phyloP scores from a whole-genome alignment of 2,329 filamentous ascomycete genomes.

The Alternaria ethzedia region DNA sequence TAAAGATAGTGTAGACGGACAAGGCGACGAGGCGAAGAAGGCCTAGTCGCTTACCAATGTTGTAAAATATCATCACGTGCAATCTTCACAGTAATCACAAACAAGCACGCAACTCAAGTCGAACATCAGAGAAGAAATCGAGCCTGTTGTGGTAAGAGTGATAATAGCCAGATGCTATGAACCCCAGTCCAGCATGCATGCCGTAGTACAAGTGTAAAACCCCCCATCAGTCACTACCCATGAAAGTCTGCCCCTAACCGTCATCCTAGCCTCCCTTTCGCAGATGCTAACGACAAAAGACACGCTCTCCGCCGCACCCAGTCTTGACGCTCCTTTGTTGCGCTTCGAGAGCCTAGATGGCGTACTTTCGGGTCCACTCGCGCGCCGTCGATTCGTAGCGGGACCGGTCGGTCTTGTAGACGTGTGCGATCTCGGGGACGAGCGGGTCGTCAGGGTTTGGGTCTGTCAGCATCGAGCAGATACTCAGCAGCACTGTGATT shows the following conservation, averaged over 20 bases:
- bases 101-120: neutral
- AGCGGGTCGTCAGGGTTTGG: slow-evolving; percentile 99
- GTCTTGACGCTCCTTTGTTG: neutral
- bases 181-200: slow-evolving; percentile 39
- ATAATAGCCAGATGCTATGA: slow-evolving; percentile 42
- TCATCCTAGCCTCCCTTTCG: slow-evolving; percentile 25
- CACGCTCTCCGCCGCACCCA: slow-evolving; percentile 4
- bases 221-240: slow-evolving; percentile 37
- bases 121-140: slow-evolving; percentile 11
- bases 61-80: neutral
- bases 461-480: slow-evolving; percentile 99
- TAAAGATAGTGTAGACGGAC: neutral
- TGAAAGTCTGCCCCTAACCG: slow-evolving; percentile 22
- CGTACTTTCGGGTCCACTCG: slow-evolving; percentile 99
- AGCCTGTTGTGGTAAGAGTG: slow-evolving; percentile 37
- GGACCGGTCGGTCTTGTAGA: slow-evolving; percentile 98
- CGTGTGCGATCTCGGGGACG: slow-evolving; percentile 97
- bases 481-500: slow-evolving; percentile 83
- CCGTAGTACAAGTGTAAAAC: slow-evolving; percentile 30
- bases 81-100: neutral
- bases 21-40: neutral
- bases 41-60: neutral
- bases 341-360: slow-evolving; percentile 67
- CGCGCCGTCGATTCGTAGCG: slow-evolving; percentile 95
- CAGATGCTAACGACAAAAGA: slow-evolving; percentile 33